Base-by-base conservation (phyloP, 805 yeast genomes). In the Ogataea trehalophila region DNA sequence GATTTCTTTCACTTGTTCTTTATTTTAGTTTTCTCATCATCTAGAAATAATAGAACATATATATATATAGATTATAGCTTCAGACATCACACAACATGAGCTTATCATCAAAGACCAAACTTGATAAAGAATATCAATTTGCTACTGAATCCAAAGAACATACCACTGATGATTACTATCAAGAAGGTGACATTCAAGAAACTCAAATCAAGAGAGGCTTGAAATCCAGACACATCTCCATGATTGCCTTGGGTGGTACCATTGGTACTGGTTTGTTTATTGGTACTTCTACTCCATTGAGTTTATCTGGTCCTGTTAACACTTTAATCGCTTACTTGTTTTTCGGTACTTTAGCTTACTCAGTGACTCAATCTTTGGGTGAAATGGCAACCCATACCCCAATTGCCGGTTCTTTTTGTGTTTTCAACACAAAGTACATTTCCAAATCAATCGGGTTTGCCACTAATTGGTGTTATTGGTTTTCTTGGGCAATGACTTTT, bases 361-460 rank as follows among this genome's bases (percentile, higher is more conserved):
- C 78, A 14, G 86, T 85, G 44, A 80, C 87, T 18, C 90, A 84
- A 61, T 76, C 85, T 4, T 68, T 85, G 47, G 91, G 90, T 58
- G 92, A 85, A 65, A 83, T 85, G 91, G 89, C 90, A 43, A 84
- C 90, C 9, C 81, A 75, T 54, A 80, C 85, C 16, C 91, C 91
- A 8, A 77, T 82, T 38, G 73, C 81, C 1, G 82, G 82, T 46
- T 81, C 88, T 0, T 83, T 84, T 66, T 77, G 85, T 31, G 86
- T 81, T 41, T 85, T 84, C 61, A 74, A 83, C n/a, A 72, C 84
- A 13, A 71, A 85, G 56, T 85, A 83, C 70, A 63, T 83, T 31
- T 79, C 85, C 5, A 85, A 83, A n/a, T 79, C 90, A 7, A 63
- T 82, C 37, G 92, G 91, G 47, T 85, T 81, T 38, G 81, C 89